Conservation (phyloP, 768 basidiomycete genomes). For the Hypsizygus marmoreus region DNA sequence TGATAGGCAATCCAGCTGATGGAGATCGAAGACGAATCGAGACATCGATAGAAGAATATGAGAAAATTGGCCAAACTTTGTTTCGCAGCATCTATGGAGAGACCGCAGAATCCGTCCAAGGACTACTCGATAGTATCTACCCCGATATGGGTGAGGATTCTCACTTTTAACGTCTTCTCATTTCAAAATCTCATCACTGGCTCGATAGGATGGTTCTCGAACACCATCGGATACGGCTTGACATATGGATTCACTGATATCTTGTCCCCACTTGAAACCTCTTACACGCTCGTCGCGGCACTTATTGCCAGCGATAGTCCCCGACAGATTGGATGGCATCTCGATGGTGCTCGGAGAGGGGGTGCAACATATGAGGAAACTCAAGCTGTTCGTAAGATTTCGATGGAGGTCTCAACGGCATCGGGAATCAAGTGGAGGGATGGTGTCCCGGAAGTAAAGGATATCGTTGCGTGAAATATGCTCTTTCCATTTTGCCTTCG, state of each 20-base stretch:
- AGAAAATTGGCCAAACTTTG: conserved; percentile 39
- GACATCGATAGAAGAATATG: conserved; percentile 44
- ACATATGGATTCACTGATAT: conserved; percentile 51
- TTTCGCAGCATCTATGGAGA: conserved; percentile 59
- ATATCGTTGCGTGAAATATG: conserved; percentile 3
- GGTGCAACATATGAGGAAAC: conserved; percentile 58
- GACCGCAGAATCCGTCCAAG: conserved; percentile 49
- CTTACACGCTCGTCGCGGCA: conserved; percentile 61
- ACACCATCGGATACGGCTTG: conserved; percentile 56
- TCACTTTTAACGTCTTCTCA: neutral
- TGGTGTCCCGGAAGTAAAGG: conserved; percentile 49
- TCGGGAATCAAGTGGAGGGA: conserved; percentile 56
- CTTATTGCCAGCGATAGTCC: conserved; percentile 65
- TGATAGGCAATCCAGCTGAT: neutral
- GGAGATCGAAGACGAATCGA: conserved; percentile 37
- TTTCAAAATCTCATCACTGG: conserved; percentile 2
- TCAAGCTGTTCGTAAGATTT: conserved; percentile 53
- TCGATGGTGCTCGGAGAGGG: conserved; percentile 53
- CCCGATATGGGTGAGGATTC: conserved; percentile 61
- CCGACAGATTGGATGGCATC: conserved; percentile 67
- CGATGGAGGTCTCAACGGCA: conserved; percentile 49
- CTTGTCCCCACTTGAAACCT: conserved; percentile 54
- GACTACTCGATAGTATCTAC: conserved; percentile 50
- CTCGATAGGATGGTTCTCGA: conserved; percentile 53
- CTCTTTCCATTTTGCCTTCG: neutral